Evolutionary conservation across 495 filamentous ascomycete species (phyloP), one percentile per base, ranked within the genome.

Genomic region (Lasiosphaeria miniovina): DNA sequence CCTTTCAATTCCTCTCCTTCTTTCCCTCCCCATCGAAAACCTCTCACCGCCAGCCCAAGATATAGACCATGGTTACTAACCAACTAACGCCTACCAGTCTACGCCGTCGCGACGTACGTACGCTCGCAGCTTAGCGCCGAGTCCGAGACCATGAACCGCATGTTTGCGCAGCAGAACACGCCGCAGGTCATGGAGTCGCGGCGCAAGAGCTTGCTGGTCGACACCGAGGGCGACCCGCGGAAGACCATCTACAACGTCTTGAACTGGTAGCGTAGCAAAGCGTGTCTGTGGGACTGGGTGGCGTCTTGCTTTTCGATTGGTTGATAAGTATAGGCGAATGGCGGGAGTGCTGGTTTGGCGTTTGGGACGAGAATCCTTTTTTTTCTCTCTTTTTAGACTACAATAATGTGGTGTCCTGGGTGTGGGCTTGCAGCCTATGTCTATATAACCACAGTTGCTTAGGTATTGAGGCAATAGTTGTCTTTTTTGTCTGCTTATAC

Each of bases 81-180:
- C 49, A 57, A 52, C 33, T 51, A 49, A 56, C 32, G 15, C 8
- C 11, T 6, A 61, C 66, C 61, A 65, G 66, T 70, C 50, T 71
- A 64, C 35, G 64, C 63, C 41, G 70, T 75, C 7, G 66, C 63
- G 40, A 36, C 66, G 1, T 77, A 69, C 58, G 61, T 77, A 24
- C 59, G 58, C 6, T 61, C 62, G 4, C 74, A 77, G 41, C 65
- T 77, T 3, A 53, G 40, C 52, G 56, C 61, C 24, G 66, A 75
- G 36, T 64, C 74, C 36, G 61, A 64, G 12, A 62, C 65, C 35
- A 69, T 77, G 66, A 73, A 77, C 63, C 61, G 64, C 38, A 73
- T 74, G 62, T 77, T 75, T 53, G 57, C 74, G 0, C 70, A 77
- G 58, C 70, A 77, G 55, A 75, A 77, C 61, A 73, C 74, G 0